Evolutionary conservation across 1,284 basidiomycete species (phyloP).

Genomic region (Ustilago nuda): DNA sequence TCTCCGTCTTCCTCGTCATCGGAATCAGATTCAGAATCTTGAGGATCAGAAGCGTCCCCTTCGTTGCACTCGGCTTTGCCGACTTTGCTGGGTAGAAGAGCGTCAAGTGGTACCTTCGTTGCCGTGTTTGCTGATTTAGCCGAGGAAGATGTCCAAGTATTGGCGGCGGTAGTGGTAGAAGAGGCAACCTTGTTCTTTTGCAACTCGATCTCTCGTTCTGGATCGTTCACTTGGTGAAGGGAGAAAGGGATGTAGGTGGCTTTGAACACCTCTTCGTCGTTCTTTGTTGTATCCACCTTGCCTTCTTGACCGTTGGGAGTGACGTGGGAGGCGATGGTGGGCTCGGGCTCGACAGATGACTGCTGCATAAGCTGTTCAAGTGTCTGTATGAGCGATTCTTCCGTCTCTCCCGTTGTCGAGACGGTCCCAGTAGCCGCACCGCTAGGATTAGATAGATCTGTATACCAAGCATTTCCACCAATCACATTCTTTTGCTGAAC

Average conservation of each 20-base stretch:
- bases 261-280: slow-evolving; percentile 64
- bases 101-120: slow-evolving; percentile 5
- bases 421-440: slow-evolving; percentile 3
- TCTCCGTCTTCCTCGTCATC: slow-evolving; percentile 12
- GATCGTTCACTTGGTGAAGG: slow-evolving; percentile 66
- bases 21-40: slow-evolving; percentile 15
- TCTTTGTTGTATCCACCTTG: background rate
- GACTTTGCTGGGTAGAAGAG: slow-evolving; percentile 6
- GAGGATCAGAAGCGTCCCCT: slow-evolving; percentile 4
- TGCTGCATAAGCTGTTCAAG: slow-evolving; percentile 47
- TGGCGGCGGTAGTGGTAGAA: background rate
- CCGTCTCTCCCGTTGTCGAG: slow-evolving; percentile 43
- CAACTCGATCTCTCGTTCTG: slow-evolving; percentile 61
- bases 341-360: slow-evolving; percentile 17
- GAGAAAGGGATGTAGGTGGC: slow-evolving; percentile 65
- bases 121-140: too few relatives aligned
- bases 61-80: background rate
- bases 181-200: slow-evolving; percentile 10
- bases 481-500: slow-evolving; percentile 23
- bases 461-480: slow-evolving; percentile 43
- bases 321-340: background rate
- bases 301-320: background rate
- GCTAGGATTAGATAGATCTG: slow-evolving; percentile 16
- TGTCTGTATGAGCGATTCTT: slow-evolving; percentile 49
- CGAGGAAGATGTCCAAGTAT: background rate